Conservation (phyloP, 805 yeast genomes). For the Brettanomyces custersianus region DNA sequence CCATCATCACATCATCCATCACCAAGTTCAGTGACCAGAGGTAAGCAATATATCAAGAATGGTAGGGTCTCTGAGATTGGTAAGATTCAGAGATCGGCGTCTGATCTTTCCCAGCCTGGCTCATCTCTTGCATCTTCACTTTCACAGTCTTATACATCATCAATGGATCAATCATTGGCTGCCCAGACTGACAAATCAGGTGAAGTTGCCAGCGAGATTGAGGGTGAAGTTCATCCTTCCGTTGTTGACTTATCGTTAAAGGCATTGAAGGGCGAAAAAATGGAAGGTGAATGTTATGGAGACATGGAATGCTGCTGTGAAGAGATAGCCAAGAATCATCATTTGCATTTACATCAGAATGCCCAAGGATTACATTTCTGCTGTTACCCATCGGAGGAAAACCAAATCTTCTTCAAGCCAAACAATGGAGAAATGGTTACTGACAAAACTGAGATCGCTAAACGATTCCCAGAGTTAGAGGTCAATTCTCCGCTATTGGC, state of each 20-base stretch:
- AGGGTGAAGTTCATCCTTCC: conserved; percentile 7
- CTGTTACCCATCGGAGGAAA: conserved; percentile 25
- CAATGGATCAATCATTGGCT: background rate
- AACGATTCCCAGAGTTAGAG: conserved; percentile 22
- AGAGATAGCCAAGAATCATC: conserved; percentile 16
- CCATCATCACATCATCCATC: too few relatives aligned
- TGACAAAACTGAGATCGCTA: conserved; percentile 16
- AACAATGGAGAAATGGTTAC: conserved; percentile 15
- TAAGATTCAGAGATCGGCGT: background rate
- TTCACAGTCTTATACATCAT: background rate
- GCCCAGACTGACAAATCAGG: background rate
- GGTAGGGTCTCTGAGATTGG: background rate
- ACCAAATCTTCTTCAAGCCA: conserved; percentile 22
- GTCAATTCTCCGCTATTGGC: conserved; percentile 24
- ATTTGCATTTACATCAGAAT: conserved; percentile 11
- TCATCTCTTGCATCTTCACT: background rate
- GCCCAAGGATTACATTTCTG: conserved; percentile 23
- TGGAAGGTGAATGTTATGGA: conserved; percentile 27
- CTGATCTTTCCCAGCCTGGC: background rate
- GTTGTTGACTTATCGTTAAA: conserved; percentile 23
- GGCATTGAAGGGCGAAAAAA: conserved; percentile 19
- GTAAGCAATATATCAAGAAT: background rate
- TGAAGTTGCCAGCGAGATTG: background rate
- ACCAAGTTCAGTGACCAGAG: too few relatives aligned
- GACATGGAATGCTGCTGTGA: conserved; percentile 20